Conservation (phyloP, 176 grass and related monocot species). For the Alopecurus myosuroides region DNA sequence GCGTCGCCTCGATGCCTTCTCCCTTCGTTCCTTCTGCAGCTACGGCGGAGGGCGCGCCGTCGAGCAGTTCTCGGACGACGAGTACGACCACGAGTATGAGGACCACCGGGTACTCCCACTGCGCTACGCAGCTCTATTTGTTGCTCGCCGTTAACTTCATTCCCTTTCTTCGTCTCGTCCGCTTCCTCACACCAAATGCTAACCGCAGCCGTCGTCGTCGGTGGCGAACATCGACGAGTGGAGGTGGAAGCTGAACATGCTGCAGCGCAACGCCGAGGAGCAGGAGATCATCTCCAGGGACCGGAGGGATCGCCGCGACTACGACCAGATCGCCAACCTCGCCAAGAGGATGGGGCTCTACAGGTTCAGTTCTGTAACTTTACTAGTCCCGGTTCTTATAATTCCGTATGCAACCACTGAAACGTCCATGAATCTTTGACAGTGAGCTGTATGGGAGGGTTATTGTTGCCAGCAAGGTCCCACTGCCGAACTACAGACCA, state of each 20-base stretch:
- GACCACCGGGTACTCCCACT: slow-evolving; percentile 57
- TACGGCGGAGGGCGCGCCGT: slow-evolving; percentile 32
- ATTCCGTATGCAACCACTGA: not conserved
- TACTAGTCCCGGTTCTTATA: not conserved
- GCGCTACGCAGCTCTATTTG: not conserved
- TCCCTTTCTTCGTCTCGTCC: not conserved
- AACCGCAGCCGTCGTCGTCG: slow-evolving; percentile 69
- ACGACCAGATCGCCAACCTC: slow-evolving; percentile 82
- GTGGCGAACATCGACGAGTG: slow-evolving; percentile 97
- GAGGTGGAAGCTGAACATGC: slow-evolving; percentile 95
- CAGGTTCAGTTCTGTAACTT: slow-evolving; percentile 40
- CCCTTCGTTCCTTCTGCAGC: slow-evolving; percentile 14
- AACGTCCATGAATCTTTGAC: not conserved
- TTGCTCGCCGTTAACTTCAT: not conserved
- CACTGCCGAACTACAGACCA: slow-evolving; percentile 83
- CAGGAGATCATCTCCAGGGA: slow-evolving; percentile 95
- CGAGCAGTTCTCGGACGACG: slow-evolving; percentile 96
- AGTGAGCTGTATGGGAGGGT: slow-evolving; percentile 93
- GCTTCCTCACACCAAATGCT: not conserved
- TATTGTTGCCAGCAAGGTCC: slow-evolving; percentile 92
- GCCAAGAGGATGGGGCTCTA: slow-evolving; percentile 84
- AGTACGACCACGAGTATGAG: slow-evolving; percentile 90
- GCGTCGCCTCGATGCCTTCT: slow-evolving; percentile 23
- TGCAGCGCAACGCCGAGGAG: slow-evolving; percentile 71
- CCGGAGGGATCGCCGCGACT: slow-evolving; percentile 79